Evolutionary conservation across 805 yeast genomes (phyloP).

Genomic region (Wickerhamomyces sydowiorum): DNA sequence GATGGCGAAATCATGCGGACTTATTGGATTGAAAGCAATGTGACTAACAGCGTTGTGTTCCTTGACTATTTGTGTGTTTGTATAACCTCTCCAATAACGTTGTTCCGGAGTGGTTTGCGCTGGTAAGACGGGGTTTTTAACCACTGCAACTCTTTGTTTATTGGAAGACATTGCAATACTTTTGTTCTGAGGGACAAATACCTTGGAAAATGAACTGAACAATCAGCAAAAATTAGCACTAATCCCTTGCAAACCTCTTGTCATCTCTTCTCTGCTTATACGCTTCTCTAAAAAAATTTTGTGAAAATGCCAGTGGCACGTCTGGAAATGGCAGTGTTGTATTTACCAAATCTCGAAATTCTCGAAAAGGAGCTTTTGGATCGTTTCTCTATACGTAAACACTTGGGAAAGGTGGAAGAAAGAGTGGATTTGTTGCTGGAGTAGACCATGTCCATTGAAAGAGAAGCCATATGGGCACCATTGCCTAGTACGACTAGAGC

Average conservation of each 20-base stretch:
- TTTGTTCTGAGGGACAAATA: not conserved
- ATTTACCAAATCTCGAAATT: too few relatives aligned
- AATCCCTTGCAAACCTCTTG: not conserved
- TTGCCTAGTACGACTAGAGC: conserved; percentile 76
- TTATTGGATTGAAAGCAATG: conserved; percentile 77
- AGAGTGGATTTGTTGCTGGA: too few relatives aligned
- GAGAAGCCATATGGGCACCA: conserved; percentile 52
- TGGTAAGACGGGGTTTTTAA: conserved; percentile 71
- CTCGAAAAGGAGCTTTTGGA: too few relatives aligned
- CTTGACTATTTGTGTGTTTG: conserved; percentile 82
- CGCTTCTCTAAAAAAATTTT: not conserved
- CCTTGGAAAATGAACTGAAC: too few relatives aligned
- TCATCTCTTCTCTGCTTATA: conserved; percentile 1
- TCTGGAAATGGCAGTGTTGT: not conserved
- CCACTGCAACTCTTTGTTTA: conserved; percentile 57
- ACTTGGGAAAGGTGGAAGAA: too few relatives aligned
- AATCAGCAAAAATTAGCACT: not conserved
- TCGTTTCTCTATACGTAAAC: not conserved
- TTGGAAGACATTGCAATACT: conserved; percentile 59
- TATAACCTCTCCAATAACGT: conserved; percentile 86
- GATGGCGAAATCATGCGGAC: conserved; percentile 90
- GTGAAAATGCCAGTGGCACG: not conserved
- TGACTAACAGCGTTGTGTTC: conserved; percentile 91
- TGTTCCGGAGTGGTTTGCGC: conserved; percentile 88
- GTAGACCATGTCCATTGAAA: conserved; percentile 21